phyloP scores from a whole-genome alignment of 2,329 filamentous ascomycete genomes.

The Ambrosiella beaveri region DNA sequence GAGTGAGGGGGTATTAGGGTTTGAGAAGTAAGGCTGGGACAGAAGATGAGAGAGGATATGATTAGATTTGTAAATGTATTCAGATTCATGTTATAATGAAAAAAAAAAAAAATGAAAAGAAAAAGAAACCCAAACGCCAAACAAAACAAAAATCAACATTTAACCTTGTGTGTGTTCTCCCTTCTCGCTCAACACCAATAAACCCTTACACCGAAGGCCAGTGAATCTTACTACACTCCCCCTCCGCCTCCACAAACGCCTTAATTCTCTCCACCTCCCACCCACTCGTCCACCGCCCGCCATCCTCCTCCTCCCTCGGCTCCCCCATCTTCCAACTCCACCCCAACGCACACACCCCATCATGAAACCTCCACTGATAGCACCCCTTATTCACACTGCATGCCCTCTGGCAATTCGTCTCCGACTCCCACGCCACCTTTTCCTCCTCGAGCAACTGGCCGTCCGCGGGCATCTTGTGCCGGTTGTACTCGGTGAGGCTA shows the following conservation, averaged over 20 bases:
- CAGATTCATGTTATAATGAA: background rate
- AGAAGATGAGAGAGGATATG: background rate
- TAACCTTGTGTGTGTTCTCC: background rate
- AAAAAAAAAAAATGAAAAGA: background rate
- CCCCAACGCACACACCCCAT: slow-evolving; percentile 23
- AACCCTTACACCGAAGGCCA: slow-evolving; percentile 17
- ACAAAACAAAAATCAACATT: slow-evolving; percentile 1
- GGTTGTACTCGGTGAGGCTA: slow-evolving; percentile 17
- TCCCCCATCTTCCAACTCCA: slow-evolving; percentile 23
- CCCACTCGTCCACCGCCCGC: slow-evolving; percentile 22
- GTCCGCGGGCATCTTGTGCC: slow-evolving; percentile 19
- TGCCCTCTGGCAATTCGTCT: slow-evolving; percentile 26
- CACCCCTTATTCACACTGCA: slow-evolving; percentile 25
- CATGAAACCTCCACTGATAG: slow-evolving; percentile 25
- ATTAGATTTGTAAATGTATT: background rate
- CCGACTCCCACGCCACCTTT: slow-evolving; percentile 25
- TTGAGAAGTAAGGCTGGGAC: background rate
- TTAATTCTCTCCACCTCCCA: slow-evolving; percentile 27
- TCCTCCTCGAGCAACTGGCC: slow-evolving; percentile 21
- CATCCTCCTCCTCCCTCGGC: slow-evolving; percentile 20
- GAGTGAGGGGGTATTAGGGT: slow-evolving; percentile 1
- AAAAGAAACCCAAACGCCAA: background rate
- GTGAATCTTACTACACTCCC: slow-evolving; percentile 20
- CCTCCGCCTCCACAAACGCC: slow-evolving; percentile 21
- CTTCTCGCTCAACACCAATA: background rate